Conservation (phyloP, 176 grass and related monocot species). For the Avena insularis region DNA sequence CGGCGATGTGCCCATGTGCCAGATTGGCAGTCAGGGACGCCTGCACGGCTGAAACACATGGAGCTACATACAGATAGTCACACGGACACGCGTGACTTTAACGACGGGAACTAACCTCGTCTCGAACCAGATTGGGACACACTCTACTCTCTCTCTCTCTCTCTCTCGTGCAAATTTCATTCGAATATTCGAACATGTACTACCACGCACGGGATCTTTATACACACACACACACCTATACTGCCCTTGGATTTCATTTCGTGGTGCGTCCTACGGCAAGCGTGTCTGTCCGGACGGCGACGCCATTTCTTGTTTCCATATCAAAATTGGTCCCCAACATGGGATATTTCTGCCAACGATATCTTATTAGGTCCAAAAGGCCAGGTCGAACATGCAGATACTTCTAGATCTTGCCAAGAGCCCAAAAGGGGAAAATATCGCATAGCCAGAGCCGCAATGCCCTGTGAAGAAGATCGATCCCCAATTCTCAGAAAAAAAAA, state of each 20-base stretch:
- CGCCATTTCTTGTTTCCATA: background rate
- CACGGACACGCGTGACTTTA: too few species aligned
- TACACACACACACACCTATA: too few species aligned
- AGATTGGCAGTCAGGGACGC: background rate
- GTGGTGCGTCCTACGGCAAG: background rate
- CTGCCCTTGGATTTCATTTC: background rate
- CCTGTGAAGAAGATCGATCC: too few species aligned
- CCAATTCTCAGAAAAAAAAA: too few species aligned
- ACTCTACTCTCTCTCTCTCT: too few species aligned
- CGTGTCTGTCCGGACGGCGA: background rate
- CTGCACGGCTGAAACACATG: slow-evolving; percentile 14
- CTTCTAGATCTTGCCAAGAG: background rate
- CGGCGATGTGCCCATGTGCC: background rate
- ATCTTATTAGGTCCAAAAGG: background rate
- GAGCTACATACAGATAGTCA: background rate
- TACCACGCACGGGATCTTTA: too few species aligned
- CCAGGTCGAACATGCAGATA: too few species aligned
- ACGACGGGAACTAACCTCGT: too few species aligned
- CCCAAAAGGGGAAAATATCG: slow-evolving; percentile 11
- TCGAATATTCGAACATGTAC: too few species aligned
- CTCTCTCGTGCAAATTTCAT: too few species aligned
- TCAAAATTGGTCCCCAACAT: background rate
- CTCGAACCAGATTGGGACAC: too few species aligned
- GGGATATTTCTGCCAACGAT: background rate
- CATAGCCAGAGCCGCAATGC: background rate